These are phyloP conservation scores for Phyllosticta ampelicida DNA, from an alignment of 2,329 filamentous ascomycete genomes.

Conservation along the genomic window DNA sequence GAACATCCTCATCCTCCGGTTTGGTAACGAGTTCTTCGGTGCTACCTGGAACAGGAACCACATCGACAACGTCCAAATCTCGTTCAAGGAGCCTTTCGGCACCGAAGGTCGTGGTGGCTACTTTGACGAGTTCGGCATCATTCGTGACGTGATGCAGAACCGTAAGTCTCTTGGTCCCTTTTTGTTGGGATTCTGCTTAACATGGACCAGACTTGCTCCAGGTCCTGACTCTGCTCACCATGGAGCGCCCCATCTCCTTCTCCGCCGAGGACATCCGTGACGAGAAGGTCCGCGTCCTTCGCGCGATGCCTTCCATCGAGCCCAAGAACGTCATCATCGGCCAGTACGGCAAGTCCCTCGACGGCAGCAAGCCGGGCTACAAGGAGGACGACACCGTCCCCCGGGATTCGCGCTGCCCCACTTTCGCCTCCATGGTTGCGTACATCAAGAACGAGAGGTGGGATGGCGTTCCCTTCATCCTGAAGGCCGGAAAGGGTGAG, in stretches of 20 bases:
- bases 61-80: conserved; percentile 94
- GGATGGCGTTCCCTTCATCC: conserved; percentile 98
- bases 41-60: conserved; percentile 99
- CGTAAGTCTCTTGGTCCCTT: conserved; percentile 36
- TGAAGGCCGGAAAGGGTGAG: conserved; percentile 86
- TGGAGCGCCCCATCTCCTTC: conserved; percentile 98
- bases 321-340: conserved; percentile 99
- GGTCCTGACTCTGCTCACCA: conserved; percentile 88
- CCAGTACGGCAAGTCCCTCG: conserved; percentile 92
- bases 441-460: conserved; percentile 99
- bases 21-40: conserved; percentile 97
- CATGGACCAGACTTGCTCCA: conserved; percentile 64
- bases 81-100: conserved; percentile 98
- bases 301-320: conserved; percentile 87
- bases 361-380: conserved; percentile 93
- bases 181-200: neutral
- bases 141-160: conserved; percentile 99
- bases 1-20: conserved; percentile 95
- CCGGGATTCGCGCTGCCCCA: conserved; percentile 93
- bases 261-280: conserved; percentile 96
- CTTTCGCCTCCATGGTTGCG: conserved; percentile 92
- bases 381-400: conserved; percentile 98
- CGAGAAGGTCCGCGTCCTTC: conserved; percentile 93
- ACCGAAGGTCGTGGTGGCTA: conserved; percentile 97
- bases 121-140: conserved; percentile 99